phyloP scores from a whole-genome alignment of 2,329 filamentous ascomycete genomes.

The Arthrobotrys sphaeroides region DNA sequence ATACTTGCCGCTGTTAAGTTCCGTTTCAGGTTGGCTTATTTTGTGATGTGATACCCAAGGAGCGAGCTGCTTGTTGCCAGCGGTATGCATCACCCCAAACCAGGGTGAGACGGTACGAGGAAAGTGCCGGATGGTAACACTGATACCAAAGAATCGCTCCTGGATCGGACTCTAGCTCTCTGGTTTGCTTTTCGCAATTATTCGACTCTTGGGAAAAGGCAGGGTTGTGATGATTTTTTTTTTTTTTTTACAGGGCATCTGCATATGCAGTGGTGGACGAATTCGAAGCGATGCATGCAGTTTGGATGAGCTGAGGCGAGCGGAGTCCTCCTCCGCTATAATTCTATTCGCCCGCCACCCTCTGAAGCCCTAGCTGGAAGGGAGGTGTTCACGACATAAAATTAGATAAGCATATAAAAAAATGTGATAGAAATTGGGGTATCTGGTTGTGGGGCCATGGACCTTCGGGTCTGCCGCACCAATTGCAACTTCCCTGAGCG shows the following conservation, averaged over 20 bases:
- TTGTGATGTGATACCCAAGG: constrained; percentile 11
- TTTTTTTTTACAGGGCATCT: neutral
- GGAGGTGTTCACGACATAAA: too few relatives aligned
- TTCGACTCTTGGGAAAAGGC: neutral
- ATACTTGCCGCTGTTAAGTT: constrained; percentile 2
- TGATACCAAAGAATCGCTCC: neutral
- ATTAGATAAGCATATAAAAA: too few relatives aligned
- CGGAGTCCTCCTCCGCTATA: neutral
- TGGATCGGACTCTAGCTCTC: too few relatives aligned
- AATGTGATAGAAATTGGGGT: constrained; percentile 7
- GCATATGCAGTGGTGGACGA: constrained; percentile 18
- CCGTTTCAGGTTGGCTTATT: neutral
- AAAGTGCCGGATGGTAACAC: constrained; percentile 11
- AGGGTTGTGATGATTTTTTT: neutral
- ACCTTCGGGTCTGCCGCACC: neutral
- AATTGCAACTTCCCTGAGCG: neutral
- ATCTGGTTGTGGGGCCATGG: neutral
- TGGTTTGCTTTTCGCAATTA: constrained; percentile 10
- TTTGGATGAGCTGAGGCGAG: constrained; percentile 10
- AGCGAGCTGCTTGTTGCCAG: constrained; percentile 8
- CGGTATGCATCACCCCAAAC: constrained; percentile 18
- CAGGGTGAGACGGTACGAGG: constrained; percentile 18
- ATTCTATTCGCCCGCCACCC: too few relatives aligned
- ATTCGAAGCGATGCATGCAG: constrained; percentile 14
- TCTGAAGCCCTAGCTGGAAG: too few relatives aligned